A percentile compares a stretch with the other conserved stretches of the same genome.
Evolutionary conservation across 768 basidiomycete species (phyloP).

Genomic region (Termitomyces sp.): DNA sequence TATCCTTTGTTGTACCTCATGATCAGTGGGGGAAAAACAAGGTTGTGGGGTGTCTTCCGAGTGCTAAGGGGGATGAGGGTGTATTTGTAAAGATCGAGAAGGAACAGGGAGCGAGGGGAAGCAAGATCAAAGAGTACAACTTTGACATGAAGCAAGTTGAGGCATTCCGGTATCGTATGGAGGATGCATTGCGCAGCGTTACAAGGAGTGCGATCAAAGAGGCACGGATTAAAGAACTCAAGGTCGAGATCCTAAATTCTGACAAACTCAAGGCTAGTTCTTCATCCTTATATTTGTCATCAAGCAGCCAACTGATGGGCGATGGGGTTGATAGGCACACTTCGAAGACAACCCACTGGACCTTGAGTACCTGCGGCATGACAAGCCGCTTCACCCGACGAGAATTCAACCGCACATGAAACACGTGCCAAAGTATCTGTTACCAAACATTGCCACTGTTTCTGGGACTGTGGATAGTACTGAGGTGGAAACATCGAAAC

Average conservation of each 20-base stretch:
- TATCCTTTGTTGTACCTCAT: constrained; percentile 81
- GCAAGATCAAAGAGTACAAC: constrained; percentile 80
- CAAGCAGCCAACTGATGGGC: constrained; percentile 1
- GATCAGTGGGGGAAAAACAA: constrained; percentile 73
- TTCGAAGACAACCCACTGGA: constrained; percentile 97
- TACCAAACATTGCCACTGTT: constrained; percentile 76
- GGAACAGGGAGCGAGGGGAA: constrained; percentile 61
- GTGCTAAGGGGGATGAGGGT: constrained; percentile 70
- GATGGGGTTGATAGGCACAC: constrained; percentile 63
- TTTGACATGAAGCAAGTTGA: constrained; percentile 97
- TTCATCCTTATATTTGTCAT: neutral
- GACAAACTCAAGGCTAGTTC: constrained; percentile 87
- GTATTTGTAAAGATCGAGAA: constrained; percentile 77
- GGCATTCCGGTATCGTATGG: constrained; percentile 97
- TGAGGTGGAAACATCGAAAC: constrained; percentile 25
- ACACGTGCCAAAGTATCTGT: constrained; percentile 88
- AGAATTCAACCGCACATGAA: constrained; percentile 94
- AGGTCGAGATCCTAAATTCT: constrained; percentile 90
- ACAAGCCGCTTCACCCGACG: constrained; percentile 89
- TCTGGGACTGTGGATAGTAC: constrained; percentile 30
- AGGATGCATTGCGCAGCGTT: constrained; percentile 87
- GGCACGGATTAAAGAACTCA: constrained; percentile 90
- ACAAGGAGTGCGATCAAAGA: constrained; percentile 86
- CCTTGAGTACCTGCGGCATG: constrained; percentile 88
- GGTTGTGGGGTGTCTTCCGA: constrained; percentile 64